Conservation (phyloP, 371 early-diverging fungal species). For the Mucor piriformis region DNA sequence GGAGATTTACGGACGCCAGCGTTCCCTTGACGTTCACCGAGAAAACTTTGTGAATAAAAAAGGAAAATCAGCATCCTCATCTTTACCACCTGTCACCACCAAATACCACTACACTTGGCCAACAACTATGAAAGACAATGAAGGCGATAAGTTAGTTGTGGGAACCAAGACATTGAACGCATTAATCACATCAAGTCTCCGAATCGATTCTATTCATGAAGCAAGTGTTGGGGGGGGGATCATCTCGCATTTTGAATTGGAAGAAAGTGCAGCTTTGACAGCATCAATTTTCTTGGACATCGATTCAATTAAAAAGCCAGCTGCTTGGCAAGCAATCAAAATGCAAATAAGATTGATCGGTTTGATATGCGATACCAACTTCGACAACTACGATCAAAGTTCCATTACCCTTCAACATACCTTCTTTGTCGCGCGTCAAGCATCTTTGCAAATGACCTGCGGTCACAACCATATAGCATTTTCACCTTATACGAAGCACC, state of each 20-base stretch:
- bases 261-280: constrained; percentile 10
- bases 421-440: constrained; percentile 23
- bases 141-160: constrained; percentile 21
- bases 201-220: constrained; percentile 15
- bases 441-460: constrained; percentile 16
- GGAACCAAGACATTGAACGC: constrained; percentile 27
- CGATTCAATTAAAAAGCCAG: constrained; percentile 7
- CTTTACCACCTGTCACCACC: constrained; percentile 16
- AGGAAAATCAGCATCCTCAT: constrained; percentile 12
- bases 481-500: constrained; percentile 13
- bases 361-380: constrained; percentile 21
- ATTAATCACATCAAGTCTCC: constrained; percentile 27
- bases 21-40: constrained; percentile 9
- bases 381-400: constrained; percentile 23
- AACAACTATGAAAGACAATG: constrained; percentile 13
- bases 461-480: constrained; percentile 24
- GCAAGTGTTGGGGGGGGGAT: constrained; percentile 12
- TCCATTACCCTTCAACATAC: constrained; percentile 20
- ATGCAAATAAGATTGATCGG: constrained; percentile 16
- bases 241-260: constrained; percentile 10
- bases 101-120: constrained; percentile 20
- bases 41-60: constrained; percentile 13
- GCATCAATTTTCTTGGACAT: constrained; percentile 8
- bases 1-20: constrained; percentile 12
- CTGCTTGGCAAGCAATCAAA: constrained; percentile 7